Evolutionary conservation across 31 red algal species (phyloP).

Genomic region (Endocladia muricata): DNA sequence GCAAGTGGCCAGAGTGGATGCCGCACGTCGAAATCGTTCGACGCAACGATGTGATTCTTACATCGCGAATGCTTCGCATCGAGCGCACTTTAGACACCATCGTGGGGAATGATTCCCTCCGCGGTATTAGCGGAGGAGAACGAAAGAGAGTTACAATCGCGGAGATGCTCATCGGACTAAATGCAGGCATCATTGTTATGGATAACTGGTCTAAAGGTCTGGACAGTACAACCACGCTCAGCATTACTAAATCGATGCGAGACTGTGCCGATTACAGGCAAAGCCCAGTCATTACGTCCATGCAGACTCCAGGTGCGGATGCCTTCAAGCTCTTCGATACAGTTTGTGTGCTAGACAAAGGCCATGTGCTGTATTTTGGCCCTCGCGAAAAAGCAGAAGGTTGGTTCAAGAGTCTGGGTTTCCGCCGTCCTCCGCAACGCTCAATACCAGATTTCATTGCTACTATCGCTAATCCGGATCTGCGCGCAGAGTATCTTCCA

Average conservation of each 20-base stretch:
- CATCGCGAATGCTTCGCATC: conserved; percentile 63
- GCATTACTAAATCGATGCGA: conserved; percentile 43
- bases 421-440: conserved; percentile 53
- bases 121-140: conserved; percentile 89
- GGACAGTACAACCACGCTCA: conserved; percentile 66
- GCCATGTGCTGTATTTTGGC: conserved; percentile 70
- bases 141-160: conserved; percentile 92
- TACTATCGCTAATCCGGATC: conserved; percentile 49
- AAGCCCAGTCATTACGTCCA: conserved; percentile 44
- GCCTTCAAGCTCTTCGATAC: conserved; percentile 66
- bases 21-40: conserved; percentile 78
- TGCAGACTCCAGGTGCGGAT: conserved; percentile 75
- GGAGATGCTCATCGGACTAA: conserved; percentile 71
- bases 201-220: conserved; percentile 83
- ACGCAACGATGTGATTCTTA: conserved; percentile 50
- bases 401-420: conserved; percentile 69
- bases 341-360: conserved; percentile 64
- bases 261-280: conserved; percentile 33
- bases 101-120: conserved; percentile 69
- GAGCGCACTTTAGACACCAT: conserved; percentile 68
- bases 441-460: conserved; percentile 74
- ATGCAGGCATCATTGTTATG: conserved; percentile 53
- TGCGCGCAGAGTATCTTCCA: conserved; percentile 19
- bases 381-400: conserved; percentile 30
- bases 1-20: conserved; percentile 74